Evolutionary conservation across 225 moss, liverwort and hornwort genomes (phyloP), one percentile per base, ranked within the genome.

Genomic region (Physcomitrellopsis africana): DNA sequence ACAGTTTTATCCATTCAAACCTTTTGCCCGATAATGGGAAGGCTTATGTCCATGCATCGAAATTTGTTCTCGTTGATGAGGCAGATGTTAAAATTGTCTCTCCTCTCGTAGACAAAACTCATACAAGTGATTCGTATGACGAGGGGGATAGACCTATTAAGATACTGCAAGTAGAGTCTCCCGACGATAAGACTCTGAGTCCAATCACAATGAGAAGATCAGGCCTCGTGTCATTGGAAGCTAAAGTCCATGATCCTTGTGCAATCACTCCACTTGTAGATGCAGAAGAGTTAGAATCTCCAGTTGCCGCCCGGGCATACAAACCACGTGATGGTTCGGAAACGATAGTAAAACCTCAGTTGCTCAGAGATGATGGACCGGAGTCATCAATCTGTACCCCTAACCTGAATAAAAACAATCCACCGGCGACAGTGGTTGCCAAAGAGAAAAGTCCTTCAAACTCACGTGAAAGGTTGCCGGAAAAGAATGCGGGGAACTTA

Each of bases 371-470:
- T 18, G 18, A 46, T 71, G 19, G 46, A 22, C 51, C 4, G 51
- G 46, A 22, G 51, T 68, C 51, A 51, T 16, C 46, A 26, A 7
- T 68, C 29, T 52, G 27, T 68, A 20, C 68, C 68, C 68, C 68
- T 27, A 51, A 52, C 23, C 68, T 22, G 18, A 9, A 42, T 18
- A 14, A 66, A 22, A 20, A 22, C 8, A 46, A 10, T 42, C 48
- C 23, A 11, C 7, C 47, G 46, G 42, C 5, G 4, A 24, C 8
- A 13, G 23, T 42, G 20, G 6, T 47, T 42, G 56, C 54, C 19
- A 14, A 4, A 52, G 41, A 54, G 56, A 17, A 24, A 41, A 17
- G 12, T 42, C 51, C 16, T 20, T 53, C 27, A 69, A 42, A 12
- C 11, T 49, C 12, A 5, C 48, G 1, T 37, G 32, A 37, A 37